Evolutionary conservation across 2,329 filamentous ascomycete genomes (phyloP), one percentile per base, ranked within the genome.

Genomic region (Rutstroemia sydowiana): DNA sequence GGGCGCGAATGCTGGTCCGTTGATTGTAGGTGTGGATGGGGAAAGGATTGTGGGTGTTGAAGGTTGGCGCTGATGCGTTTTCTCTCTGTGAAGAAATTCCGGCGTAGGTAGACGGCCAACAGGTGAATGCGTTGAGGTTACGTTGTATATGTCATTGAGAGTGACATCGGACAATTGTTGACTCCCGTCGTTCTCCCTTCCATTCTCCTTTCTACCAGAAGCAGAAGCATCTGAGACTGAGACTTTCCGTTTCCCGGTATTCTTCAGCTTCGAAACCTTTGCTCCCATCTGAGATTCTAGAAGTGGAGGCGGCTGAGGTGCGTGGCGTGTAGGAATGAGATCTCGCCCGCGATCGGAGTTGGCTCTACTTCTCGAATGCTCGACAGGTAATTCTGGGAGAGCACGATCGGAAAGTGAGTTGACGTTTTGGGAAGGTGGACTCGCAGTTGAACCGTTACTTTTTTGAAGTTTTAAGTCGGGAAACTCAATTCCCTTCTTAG

Each of bases 401-500:
- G 48, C 45, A 32, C 56, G 57, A 31, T 61, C 52, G 11, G 47
- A 45, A 26, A 11, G 31, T 23, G 11, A 55, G 23, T 53, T 52
- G 61, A 31, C 53, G 51, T 41, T 61, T 58, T 43, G 61, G 58
- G 40, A 52, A 52, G 49, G 49, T 34, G 59, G 59, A 36, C 52
- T 59, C 8, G 60, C 60, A 2, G 65, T 66, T 23, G 63, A 63
- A 11, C 65, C 63, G 59, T 67, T 66, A 51, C 59, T 63, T 39
- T 60, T 58, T 36, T 59, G 43, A 26, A 66, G 56, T 31, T 64
- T 64, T 28, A 67, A 55, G 23, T 65, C 60, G 10, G 60, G 41
- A 52, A 66, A 59, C 14, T 39, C 45, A 8, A 65, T 54, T 30
- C 57, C 61, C 23, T 53, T 60, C 6, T 63, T 61, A 23, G 59